Evolutionary conservation across 1,284 basidiomycete species (phyloP).

Genomic region (Tilletia caries): DNA sequence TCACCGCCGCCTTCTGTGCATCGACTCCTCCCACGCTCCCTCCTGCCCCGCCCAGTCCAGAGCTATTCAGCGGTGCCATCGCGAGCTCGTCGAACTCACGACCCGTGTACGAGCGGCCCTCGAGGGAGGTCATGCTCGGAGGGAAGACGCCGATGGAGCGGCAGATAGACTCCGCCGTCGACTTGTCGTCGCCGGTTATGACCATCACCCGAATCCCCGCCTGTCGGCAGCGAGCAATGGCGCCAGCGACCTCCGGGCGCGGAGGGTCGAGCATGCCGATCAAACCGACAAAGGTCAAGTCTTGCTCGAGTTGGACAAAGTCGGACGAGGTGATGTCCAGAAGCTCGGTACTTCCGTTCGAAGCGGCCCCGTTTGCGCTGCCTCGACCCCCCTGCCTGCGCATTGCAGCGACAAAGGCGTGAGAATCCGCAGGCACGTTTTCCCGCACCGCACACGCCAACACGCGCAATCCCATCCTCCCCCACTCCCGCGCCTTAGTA

Average conservation of each 20-base stretch:
- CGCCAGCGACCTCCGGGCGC: conserved; percentile 82
- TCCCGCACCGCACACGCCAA: conserved; percentile 12
- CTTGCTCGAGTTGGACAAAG: conserved; percentile 5
- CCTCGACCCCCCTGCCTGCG: not conserved
- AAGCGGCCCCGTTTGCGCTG: not conserved
- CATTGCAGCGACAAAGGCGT: not conserved
- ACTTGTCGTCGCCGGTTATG: conserved; percentile 94
- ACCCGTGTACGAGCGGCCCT: conserved; percentile 67
- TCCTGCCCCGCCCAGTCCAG: conserved; percentile 2
- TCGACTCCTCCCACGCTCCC: conserved; percentile 34
- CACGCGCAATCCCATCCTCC: conserved; percentile 2
- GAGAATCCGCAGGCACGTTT: not conserved
- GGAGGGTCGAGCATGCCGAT: conserved; percentile 95
- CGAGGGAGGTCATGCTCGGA: conserved; percentile 10
- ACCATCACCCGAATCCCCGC: conserved; percentile 93
- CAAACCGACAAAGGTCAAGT: conserved; percentile 81
- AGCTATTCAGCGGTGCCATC: not conserved
- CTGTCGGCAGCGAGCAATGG: conserved; percentile 72
- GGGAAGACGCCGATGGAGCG: conserved; percentile 72
- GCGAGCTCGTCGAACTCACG: conserved; percentile 69
- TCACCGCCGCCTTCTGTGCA: conserved; percentile 37
- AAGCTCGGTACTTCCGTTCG: not conserved
- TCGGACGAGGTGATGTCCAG: not conserved
- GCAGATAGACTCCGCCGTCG: conserved; percentile 85
- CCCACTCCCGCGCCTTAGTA: conserved; percentile 5